phyloP scores from a whole-genome alignment of 2,329 filamentous ascomycete species.

The Talaromyces sp. region DNA sequence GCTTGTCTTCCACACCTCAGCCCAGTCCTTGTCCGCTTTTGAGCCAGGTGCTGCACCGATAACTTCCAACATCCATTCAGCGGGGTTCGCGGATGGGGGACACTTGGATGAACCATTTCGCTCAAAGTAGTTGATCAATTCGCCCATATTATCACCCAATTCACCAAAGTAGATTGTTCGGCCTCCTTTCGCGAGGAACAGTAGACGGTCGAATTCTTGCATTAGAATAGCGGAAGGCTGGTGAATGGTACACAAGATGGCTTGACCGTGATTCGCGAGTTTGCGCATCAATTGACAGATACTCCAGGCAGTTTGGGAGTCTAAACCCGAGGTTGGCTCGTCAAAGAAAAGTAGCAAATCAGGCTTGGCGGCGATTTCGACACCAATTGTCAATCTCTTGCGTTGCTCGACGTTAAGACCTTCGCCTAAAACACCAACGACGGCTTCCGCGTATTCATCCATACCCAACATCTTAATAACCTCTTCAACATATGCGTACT shows the following conservation, averaged over 20 bases:
- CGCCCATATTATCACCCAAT: constrained; percentile 59
- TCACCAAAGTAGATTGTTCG: constrained; percentile 69
- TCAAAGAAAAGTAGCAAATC: constrained; percentile 87
- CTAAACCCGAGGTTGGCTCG: constrained; percentile 90
- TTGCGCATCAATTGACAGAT: constrained; percentile 87
- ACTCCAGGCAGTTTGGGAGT: constrained; percentile 90
- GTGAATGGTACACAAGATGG: constrained; percentile 93
- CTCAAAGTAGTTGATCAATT: constrained; percentile 75
- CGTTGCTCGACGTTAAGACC: constrained; percentile 65
- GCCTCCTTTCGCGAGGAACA: constrained; percentile 65
- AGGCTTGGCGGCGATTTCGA: constrained; percentile 92
- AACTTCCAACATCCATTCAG: constrained; percentile 69
- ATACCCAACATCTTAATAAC: constrained; percentile 90
- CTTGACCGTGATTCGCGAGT: constrained; percentile 82
- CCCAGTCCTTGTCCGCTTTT: constrained; percentile 64
- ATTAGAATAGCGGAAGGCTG: constrained; percentile 93
- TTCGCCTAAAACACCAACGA: constrained; percentile 87
- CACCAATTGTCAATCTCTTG: constrained; percentile 84
- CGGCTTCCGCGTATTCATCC: constrained; percentile 83
- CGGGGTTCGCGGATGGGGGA: constrained; percentile 65
- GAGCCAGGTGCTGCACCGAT: constrained; percentile 63
- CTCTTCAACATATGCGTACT: constrained; percentile 83
- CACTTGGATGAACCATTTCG: constrained; percentile 62
- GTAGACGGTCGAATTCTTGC: constrained; percentile 71
- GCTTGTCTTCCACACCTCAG: constrained; percentile 60